Evolutionary conservation across 129 eudicot species (phyloP), one percentile per base, ranked within the genome.

Genomic region (Arctium minus): DNA sequence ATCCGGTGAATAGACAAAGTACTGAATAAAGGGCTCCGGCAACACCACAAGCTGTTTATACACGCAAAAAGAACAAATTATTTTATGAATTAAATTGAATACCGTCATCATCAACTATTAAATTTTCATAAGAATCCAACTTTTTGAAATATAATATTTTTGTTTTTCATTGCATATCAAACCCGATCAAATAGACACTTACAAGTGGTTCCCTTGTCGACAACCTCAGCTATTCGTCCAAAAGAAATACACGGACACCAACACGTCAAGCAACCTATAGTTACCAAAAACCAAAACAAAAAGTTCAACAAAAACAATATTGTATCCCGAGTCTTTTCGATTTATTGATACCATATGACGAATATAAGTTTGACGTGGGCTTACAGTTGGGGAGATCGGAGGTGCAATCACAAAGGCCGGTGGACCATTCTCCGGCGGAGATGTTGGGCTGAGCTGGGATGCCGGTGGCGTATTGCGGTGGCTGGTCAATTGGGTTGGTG

Each of bases 201-300:
- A 93, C 93, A 86, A 0, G 87, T 85, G 17, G 85, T 75, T 30
- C 97, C 97, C 42, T 81, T 81, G 67, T 89, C 93, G 33, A 89
- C 82, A 67, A 92, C 80, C 85, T 92, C 94, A 1, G 91, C 91
- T 46, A 92, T 85, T 77, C 36, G 87, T 70, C 97, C 97, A 30
- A 88, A 88, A 12, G 92, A 62, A 35, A 90, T 77, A 82, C 94
- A 92, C 0, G 97, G 94, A 38, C 91, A 90, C 75, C 88, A 86
- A 32, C 48, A 84, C 11, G 94, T 90, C 37, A 83, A 10, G 76
- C 85, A 86, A 81, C 91, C 94, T 90, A 82, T 6, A 42, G 71
- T 18, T 56, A 2, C 10, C 18, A 50, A 15, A 27, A 18, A 65
- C 1, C 36, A 5, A 31, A 30, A 5, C 1, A 75, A 35, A 22